Percentiles rank a stretch among this genome's conserved stretches.
phyloP scores from a whole-genome alignment of 345 rosid genomes.

The Clarkia xantiana region DNA sequence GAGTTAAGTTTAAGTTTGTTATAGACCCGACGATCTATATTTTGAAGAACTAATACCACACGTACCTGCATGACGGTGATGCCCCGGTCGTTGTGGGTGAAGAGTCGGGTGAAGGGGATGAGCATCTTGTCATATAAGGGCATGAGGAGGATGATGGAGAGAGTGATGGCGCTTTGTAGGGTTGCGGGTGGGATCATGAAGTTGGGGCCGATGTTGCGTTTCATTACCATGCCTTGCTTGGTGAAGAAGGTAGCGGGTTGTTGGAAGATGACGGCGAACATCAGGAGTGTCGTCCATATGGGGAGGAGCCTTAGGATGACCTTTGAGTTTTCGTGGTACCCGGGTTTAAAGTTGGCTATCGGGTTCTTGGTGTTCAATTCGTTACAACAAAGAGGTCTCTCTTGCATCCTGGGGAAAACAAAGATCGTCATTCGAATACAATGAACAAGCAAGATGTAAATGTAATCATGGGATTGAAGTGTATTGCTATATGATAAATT shows the following conservation, averaged over 20 bases:
- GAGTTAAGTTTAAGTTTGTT: no score
- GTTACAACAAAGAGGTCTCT: constrained; percentile 72
- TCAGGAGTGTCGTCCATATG: constrained; percentile 78
- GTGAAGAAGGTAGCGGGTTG: constrained; percentile 85
- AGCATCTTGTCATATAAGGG: constrained; percentile 59
- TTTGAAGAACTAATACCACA: no score
- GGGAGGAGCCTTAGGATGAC: constrained; percentile 51
- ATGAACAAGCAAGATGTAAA: no score
- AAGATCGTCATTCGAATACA: no score
- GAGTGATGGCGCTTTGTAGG: constrained; percentile 68
- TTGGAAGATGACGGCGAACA: constrained; percentile 81
- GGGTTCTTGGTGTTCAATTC: no score
- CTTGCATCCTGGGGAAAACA: constrained; percentile 46
- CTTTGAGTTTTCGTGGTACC: constrained; percentile 24
- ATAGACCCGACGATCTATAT: no score
- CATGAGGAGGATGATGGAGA: constrained; percentile 81
- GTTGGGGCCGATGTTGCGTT: constrained; percentile 46
- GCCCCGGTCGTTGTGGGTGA: constrained; percentile 36
- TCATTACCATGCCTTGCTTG: constrained; percentile 85
- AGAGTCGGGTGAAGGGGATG: constrained; percentile 33
- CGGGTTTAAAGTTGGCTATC: constrained; percentile 7
- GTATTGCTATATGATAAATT: no score
- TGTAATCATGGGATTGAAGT: no score
- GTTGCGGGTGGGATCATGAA: constrained; percentile 93
- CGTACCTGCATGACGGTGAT: constrained; percentile 43